Evolutionary conservation across 495 filamentous ascomycete genomes (phyloP).

Genomic region (Aspergillus sclerotioniger): DNA sequence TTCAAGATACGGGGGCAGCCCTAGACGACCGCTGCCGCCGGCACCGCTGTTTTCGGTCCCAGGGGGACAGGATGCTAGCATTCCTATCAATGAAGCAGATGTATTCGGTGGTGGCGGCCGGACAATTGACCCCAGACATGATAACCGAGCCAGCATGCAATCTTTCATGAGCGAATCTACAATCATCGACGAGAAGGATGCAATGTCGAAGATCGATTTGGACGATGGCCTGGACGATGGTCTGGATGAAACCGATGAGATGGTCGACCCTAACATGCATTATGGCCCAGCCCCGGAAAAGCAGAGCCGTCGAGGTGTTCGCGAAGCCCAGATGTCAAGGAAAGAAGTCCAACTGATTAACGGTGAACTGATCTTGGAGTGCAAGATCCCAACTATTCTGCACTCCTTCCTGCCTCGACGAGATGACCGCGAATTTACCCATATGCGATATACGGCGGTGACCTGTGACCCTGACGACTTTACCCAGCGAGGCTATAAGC

Average conservation of each 20-base stretch:
- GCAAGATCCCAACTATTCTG: slow-evolving; percentile 97
- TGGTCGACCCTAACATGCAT: slow-evolving; percentile 53
- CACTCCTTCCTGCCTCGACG: slow-evolving; percentile 90
- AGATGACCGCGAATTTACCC: slow-evolving; percentile 94
- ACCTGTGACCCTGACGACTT: slow-evolving; percentile 98
- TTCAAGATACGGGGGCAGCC: slow-evolving; percentile 80
- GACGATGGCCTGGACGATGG: slow-evolving; percentile 45
- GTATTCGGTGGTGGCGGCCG: slow-evolving; percentile 68
- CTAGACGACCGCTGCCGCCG: slow-evolving; percentile 82
- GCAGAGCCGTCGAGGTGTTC: slow-evolving; percentile 79
- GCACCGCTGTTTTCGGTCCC: slow-evolving; percentile 75
- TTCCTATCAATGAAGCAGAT: slow-evolving; percentile 63
- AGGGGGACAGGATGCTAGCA: slow-evolving; percentile 38
- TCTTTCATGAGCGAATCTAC: slow-evolving; percentile 70
- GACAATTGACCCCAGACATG: slow-evolving; percentile 36
- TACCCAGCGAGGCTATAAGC: slow-evolving; percentile 78
- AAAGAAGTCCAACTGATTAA: slow-evolving; percentile 96
- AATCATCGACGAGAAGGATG: slow-evolving; percentile 51
- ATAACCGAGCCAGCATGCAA: slow-evolving; percentile 46
- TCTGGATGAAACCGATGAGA: slow-evolving; percentile 39
- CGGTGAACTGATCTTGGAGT: slow-evolving; percentile 95
- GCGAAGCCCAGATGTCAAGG: slow-evolving; percentile 83
- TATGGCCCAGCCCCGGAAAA: slow-evolving; percentile 86
- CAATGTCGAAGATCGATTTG: slow-evolving; percentile 41
- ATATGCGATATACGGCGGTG: slow-evolving; percentile 99